Conservation (phyloP, 495 filamentous ascomycete genomes). For the Collariella sp. region DNA sequence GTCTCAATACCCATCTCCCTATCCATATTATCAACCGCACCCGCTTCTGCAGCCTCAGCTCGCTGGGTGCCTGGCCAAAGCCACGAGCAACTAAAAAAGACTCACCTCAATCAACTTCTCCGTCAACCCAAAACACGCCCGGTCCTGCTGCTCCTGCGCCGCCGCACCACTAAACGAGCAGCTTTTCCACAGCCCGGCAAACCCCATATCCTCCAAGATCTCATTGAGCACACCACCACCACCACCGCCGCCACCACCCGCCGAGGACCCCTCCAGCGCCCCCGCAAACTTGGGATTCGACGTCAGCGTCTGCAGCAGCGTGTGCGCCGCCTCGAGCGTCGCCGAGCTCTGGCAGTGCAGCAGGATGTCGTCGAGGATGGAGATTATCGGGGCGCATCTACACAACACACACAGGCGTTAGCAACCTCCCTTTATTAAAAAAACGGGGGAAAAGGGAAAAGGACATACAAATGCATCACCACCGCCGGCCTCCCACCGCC, state of each 20-base stretch:
- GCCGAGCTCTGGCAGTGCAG: constrained; percentile 44
- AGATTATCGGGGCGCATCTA: constrained; percentile 42
- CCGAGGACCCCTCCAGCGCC: constrained; percentile 30
- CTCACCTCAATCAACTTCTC: constrained; percentile 53
- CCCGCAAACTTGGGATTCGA: constrained; percentile 36
- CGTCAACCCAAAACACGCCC: constrained; percentile 43
- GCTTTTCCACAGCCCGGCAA: constrained; percentile 46
- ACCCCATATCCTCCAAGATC: constrained; percentile 48
- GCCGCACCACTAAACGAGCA: constrained; percentile 41
- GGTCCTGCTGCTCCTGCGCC: constrained; percentile 40
- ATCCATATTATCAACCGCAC: not conserved
- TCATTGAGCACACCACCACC: constrained; percentile 30
- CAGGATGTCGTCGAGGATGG: constrained; percentile 47
- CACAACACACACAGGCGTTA: not conserved
- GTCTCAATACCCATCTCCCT: not conserved
- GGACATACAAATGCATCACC: constrained; percentile 41
- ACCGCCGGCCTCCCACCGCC: constrained; percentile 40
- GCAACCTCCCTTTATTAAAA: too few species aligned
- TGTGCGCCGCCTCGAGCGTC: constrained; percentile 45
- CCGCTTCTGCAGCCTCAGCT: too few species aligned
- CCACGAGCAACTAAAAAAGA: constrained; percentile 1
- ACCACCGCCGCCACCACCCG: too few species aligned
- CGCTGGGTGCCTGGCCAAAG: too few species aligned
- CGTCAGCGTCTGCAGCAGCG: constrained; percentile 43
- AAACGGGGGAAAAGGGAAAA: not conserved